Evolutionary conservation across 169 alveolate genomes (phyloP), one percentile per base, ranked within the genome.

Genomic region (Plasmodium knowlesi): DNA sequence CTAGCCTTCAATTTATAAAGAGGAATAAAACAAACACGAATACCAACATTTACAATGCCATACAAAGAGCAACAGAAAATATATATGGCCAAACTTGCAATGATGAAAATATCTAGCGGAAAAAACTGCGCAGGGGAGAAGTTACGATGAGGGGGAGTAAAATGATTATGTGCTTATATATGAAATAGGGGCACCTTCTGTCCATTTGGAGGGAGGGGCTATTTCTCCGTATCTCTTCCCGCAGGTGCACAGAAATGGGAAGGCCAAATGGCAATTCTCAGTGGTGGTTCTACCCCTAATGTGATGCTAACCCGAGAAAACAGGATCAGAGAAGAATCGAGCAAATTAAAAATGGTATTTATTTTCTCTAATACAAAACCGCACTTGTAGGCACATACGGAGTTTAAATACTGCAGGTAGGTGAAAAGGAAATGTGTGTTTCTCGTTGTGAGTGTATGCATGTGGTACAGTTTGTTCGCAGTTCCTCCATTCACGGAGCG

Each of bases 341-440:
- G 72, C 74, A 95, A 71, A 37, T 93, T 82, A 50, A 39, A 73
- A 10, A 86, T 84, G 10, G 82, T 92, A 34, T 93, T 92, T 81
- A 95, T 85, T 79, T 93, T 95, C 19, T 97, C 98, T 54, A 97
- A 90, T 0, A 72, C 84, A 85, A 83, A 96, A 10, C 98, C 98
- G 80, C 98, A 96, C 22, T 92, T 83, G 6, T 96, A 95, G 83
- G 88, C 88, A 95, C 82, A 34, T 93, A 76, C 84, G 88, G 95
- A 94, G 92, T 93, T 32, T 95, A 50, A 72, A 74, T 85, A 37
- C 96, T 95, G n/a, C 76, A 82, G 54, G 19, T 5, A 54, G 80
- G 80, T 16, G 46, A 22, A 34, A 32, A 76, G 34, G 14, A 19
- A 5, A 32, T 25, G 12, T 61, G 46, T n/a, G 10, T 8, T 6